Evolutionary conservation across 768 basidiomycete species (phyloP), one percentile per base, ranked within the genome.

Genomic region (Lentinus tigrinus): DNA sequence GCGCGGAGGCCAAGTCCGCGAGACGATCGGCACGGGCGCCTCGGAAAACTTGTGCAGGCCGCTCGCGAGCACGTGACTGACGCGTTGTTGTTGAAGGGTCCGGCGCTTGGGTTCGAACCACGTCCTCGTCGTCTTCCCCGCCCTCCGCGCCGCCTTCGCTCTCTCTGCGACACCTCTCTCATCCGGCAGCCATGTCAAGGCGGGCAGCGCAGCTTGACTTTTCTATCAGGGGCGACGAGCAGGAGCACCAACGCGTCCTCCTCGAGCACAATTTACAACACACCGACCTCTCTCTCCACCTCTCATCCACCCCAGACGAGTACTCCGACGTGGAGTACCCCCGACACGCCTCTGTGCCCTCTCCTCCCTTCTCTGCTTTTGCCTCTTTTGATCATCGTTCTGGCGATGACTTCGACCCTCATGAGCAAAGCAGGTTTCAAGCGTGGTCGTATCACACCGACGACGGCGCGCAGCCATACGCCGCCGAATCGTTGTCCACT

Each of bases 231-330:
- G 86, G 85, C 57, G 91, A 93, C 69, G 82, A 85, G 73, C 84
- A 87, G 65, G 91, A 93, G 71, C 79, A 86, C 31, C 71, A 86
- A 69, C 85, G 91, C 60, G 88, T 90, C 51, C 83, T 83, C 69
- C 88, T 93, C 50, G 91, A 93, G 73, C 78, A 85, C 68, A 88
- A 89, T 66, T 80, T 93, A 56, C 85, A 87, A 66, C 78, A 85
- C 70, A 87, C 86, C 17, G 85, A 89, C 65, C 70, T 88, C 61
- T 88, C 88, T 56, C 79, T 90, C 52, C 85, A 85, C 63, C 78
- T 89, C 60, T 87, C 88, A 21, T 83, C 85, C 13, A 72, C 63
- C 62, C 78, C 63, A 69, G 76, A 74, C 53, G 66, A 74, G 57
- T 72, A 74, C 52, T 75, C 77, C 27, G 75, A 81, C 64, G 66